These are phyloP conservation scores for Crepidotus variabilis DNA, from an alignment of 768 basidiomycete genomes.

Conservation along the genomic window DNA sequence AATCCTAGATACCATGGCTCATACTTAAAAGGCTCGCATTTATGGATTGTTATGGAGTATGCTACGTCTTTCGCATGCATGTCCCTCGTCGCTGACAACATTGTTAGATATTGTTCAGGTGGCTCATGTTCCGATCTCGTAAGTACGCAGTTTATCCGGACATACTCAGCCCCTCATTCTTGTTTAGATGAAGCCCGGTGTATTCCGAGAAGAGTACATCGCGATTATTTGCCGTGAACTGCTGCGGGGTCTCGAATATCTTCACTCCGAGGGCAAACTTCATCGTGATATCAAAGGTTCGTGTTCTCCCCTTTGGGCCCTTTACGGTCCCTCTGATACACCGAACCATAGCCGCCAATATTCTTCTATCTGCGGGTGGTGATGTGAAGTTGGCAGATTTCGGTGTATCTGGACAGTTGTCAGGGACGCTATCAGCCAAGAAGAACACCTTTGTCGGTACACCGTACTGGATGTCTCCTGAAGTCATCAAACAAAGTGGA, in stretches of 20 bases:
- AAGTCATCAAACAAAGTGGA: conserved; percentile 99
- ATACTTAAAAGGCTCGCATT: conserved; percentile 89
- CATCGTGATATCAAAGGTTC: conserved; percentile 99
- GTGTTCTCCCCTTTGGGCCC: conserved; percentile 7
- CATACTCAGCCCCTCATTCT: conserved; percentile 7
- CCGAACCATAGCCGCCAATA: conserved; percentile 74
- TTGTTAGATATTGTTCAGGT: conserved; percentile 86
- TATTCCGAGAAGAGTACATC: conserved; percentile 97
- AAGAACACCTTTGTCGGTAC: conserved; percentile 99
- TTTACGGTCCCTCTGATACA: conserved; percentile 1
- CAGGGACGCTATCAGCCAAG: conserved; percentile 87
- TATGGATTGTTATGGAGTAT: conserved; percentile 99
- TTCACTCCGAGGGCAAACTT: conserved; percentile 93
- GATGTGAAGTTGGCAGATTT: conserved; percentile 99
- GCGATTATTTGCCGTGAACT: conserved; percentile 95
- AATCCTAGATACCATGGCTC: conserved; percentile 84
- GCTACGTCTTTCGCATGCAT: conserved; percentile 19
- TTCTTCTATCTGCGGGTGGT: conserved; percentile 85
- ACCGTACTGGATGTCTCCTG: conserved; percentile 99
- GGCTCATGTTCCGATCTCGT: conserved; percentile 98
- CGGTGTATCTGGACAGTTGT: conserved; percentile 96
- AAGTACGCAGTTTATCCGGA: conserved; percentile 21
- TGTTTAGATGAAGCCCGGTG: conserved; percentile 93
- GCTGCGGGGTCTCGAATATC: conserved; percentile 88
- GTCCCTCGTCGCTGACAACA: conserved; percentile 7